phyloP scores from a whole-genome alignment of 2,329 filamentous ascomycete species.

The Pseudocercospora macadamiae region DNA sequence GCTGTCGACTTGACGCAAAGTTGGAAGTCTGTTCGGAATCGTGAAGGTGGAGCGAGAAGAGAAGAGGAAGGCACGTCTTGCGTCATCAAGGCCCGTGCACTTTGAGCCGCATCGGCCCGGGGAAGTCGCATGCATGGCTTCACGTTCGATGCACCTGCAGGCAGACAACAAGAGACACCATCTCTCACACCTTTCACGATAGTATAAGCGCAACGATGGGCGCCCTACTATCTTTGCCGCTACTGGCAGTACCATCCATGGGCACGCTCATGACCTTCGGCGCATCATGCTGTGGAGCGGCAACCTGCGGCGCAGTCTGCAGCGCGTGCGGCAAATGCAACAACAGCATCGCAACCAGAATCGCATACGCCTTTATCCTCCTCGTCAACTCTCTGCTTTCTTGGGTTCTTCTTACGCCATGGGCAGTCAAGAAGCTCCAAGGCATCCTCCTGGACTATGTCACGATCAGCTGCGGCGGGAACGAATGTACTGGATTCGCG shows the following conservation, averaged over 20 bases:
- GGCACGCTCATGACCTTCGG: constrained; percentile 79
- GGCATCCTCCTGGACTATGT: constrained; percentile 93
- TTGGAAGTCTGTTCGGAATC: no score
- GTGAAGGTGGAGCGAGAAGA: no score
- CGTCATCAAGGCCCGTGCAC: no score
- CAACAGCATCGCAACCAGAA: constrained; percentile 95
- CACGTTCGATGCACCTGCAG: no score
- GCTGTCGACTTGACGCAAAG: no score
- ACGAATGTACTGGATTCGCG: constrained; percentile 92
- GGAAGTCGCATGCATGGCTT: background rate
- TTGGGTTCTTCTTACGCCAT: constrained; percentile 99
- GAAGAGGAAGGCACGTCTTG: no score
- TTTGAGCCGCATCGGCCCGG: background rate
- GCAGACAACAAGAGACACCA: no score
- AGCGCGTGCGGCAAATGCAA: constrained; percentile 95
- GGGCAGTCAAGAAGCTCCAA: constrained; percentile 95
- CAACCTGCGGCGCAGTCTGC: constrained; percentile 94
- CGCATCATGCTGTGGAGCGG: constrained; percentile 90
- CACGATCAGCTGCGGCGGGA: constrained; percentile 82
- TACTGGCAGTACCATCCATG: constrained; percentile 84
- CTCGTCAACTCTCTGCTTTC: constrained; percentile 95
- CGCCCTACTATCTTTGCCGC: constrained; percentile 83
- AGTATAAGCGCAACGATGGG: constrained; percentile 70
- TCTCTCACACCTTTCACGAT: background rate
- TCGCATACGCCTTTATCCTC: constrained; percentile 81